Evolutionary conservation across 768 basidiomycete species (phyloP).

Genomic region (Cystobasidium tubakii): DNA sequence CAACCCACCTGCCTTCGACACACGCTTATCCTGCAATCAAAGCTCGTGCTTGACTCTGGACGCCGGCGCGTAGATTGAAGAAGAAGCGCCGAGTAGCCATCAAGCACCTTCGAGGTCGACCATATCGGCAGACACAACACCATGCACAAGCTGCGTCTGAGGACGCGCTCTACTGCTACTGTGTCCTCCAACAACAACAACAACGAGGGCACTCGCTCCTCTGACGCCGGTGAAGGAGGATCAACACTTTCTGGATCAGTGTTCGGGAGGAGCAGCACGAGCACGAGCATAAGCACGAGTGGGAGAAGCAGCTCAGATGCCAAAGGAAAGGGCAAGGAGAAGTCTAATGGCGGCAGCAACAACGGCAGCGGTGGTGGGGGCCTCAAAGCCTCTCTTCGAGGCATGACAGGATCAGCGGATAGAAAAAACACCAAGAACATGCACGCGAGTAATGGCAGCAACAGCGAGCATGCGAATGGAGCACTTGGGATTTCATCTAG

Average conservation of each 20-base stretch:
- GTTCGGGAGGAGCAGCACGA: not conserved
- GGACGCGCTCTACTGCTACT: not conserved
- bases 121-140: not conserved
- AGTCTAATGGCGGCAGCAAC: not conserved
- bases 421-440: not conserved
- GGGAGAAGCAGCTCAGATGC: not conserved
- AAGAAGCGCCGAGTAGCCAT: too few relatives aligned
- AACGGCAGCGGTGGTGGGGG: not conserved
- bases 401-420: not conserved
- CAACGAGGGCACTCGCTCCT: not conserved
- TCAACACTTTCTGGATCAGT: not conserved
- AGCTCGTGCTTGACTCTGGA: too few relatives aligned
- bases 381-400: not conserved
- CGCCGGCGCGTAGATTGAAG: too few relatives aligned
- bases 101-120: too few relatives aligned
- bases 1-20: too few relatives aligned
- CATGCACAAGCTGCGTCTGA: constrained; percentile 15
- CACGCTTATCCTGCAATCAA: too few relatives aligned
- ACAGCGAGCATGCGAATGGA: not conserved
- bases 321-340: not conserved
- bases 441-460: not conserved
- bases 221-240: not conserved
- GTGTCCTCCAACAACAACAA: not conserved
- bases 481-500: not conserved
- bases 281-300: not conserved